phyloP scores from a whole-genome alignment of 441 rosid genomes.

The Sinapis alba region DNA sequence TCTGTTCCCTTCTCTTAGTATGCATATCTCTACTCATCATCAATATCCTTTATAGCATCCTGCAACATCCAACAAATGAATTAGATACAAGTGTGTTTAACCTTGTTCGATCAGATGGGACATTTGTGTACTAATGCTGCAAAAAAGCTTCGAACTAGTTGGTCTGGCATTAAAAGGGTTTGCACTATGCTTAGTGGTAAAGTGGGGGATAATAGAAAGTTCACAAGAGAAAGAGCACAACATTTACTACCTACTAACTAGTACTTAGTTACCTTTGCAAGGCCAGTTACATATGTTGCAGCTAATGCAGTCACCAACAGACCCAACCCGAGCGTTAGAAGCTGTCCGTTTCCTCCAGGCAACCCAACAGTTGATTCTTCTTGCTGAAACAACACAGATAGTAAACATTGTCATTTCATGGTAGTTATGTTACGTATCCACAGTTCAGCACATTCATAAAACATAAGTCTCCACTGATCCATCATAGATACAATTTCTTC shows the following conservation, averaged over 20 bases:
- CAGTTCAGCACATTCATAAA: constrained; percentile 3
- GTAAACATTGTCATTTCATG: background rate
- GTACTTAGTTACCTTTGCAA: constrained; percentile 74
- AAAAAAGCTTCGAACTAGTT: background rate
- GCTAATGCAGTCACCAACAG: constrained; percentile 83
- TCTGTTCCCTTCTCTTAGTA: background rate
- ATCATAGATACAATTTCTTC: background rate
- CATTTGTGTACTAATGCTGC: background rate
- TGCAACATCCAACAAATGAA: constrained; percentile 38
- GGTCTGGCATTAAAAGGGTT: background rate
- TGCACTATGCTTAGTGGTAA: background rate
- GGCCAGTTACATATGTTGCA: constrained; percentile 81
- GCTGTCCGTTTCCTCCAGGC: constrained; percentile 75
- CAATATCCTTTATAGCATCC: constrained; percentile 85
- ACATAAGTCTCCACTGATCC: constrained; percentile 1
- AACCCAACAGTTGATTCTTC: constrained; percentile 80
- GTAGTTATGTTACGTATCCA: background rate
- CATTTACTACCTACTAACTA: background rate
- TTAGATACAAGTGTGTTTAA: background rate
- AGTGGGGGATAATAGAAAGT: background rate
- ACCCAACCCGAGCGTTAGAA: constrained; percentile 83
- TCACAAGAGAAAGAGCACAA: constrained; percentile 2
- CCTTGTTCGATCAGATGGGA: background rate
- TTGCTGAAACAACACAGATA: constrained; percentile 59
- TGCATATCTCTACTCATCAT: constrained; percentile 48